These are phyloP conservation scores for Botrytis paeoniae DNA, from an alignment of 2,329 filamentous ascomycete genomes.

Conservation along the genomic window DNA sequence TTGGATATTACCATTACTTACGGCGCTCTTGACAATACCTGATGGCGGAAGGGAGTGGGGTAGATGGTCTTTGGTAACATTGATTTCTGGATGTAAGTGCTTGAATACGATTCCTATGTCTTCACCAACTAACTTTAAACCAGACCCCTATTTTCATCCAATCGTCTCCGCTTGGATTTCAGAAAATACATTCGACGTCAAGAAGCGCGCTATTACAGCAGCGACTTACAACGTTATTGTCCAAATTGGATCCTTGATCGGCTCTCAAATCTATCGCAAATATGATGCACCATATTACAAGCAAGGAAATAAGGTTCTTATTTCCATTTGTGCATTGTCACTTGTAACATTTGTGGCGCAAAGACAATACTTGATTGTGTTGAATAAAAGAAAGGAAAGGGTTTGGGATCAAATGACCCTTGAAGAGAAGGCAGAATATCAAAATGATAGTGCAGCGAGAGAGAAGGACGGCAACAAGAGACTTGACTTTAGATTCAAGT, in stretches of 20 bases:
- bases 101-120: conserved; percentile 16
- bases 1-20: conserved; percentile 43
- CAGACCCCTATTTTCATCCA: conserved; percentile 38
- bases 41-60: conserved; percentile 28
- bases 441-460: conserved; percentile 44
- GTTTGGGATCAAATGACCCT: conserved; percentile 46
- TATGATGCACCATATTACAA: conserved; percentile 50
- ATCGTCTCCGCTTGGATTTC: conserved; percentile 49
- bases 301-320: conserved; percentile 52
- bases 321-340: conserved; percentile 47
- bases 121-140: not conserved
- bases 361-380: conserved; percentile 46
- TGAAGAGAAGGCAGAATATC: conserved; percentile 47
- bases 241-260: conserved; percentile 42
- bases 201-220: conserved; percentile 59
- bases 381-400: conserved; percentile 48
- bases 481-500: conserved; percentile 18
- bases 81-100: conserved; percentile 24
- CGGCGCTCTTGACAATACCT: conserved; percentile 10
- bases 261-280: conserved; percentile 41
- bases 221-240: conserved; percentile 59
- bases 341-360: conserved; percentile 44
- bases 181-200: conserved; percentile 59
- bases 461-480: conserved; percentile 17
- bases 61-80: conserved; percentile 23